Evolutionary conservation across 768 basidiomycete genomes (phyloP), one percentile per base, ranked within the genome.

Genomic region (Agrocybe pediades): DNA sequence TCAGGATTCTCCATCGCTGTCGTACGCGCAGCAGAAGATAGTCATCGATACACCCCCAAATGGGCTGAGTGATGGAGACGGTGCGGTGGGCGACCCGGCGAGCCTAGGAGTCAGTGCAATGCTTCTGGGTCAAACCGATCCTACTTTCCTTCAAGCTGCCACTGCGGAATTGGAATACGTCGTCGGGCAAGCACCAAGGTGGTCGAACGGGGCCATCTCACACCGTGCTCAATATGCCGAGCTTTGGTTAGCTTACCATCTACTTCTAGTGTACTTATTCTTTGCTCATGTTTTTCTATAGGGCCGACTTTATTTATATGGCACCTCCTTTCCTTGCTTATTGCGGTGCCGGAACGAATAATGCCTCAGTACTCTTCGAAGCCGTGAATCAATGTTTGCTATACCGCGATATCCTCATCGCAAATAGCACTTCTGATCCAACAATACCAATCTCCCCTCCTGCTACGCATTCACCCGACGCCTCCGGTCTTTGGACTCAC

Each of bases 281-380:
- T n/a, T 25, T 48, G 19, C 1, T n/a, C 46, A 13, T 44, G 36
- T 27, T 40, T 16, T 21, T 19, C 47, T 52, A n/a, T 49, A 78
- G 78, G 76, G 73, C 77, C 16, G 78, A 81, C 62, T 81, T 75
- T 55, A 62, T 80, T 17, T 81, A 77, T 62, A 81, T 80, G 79
- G 77, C 71, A 2, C 79, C 79, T 8, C 78, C 79, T 0, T 79
- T 79, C 64, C 63, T 81, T 11, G 79, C 78, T 0, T 81, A 76
- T 61, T 76, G 75, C 54, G 78, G 68, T 6, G 77, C 72, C 0
- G 74, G 72, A 50, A 66, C 60, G 0, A 54, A 66, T 25, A 71
- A 81, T 58, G 63, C 57, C 9, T 62, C 64, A 0, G 58, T 78
- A 9, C 66, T 81, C 0, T 65, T 65, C 5, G 66, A 66, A 41